A percentile compares a stretch with the other conserved stretches of the same genome.
These are phyloP conservation scores for Geranium incanum DNA, from an alignment of 441 rosid species.

Conservation along the genomic window DNA sequence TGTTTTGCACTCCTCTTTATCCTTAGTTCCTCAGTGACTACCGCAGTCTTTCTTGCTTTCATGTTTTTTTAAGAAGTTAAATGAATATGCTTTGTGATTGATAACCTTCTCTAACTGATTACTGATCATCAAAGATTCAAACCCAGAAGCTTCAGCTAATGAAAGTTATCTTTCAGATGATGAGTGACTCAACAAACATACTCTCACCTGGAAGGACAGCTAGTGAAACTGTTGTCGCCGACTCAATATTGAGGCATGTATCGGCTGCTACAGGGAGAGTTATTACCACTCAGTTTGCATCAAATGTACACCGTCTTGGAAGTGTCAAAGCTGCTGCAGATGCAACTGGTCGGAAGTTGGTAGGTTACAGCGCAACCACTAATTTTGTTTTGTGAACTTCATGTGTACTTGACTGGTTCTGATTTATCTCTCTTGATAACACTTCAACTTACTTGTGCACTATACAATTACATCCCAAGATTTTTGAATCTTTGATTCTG, in stretches of 20 bases:
- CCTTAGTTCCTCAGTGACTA: not conserved
- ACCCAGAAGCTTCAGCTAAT: not conserved
- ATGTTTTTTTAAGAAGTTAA: too few species aligned
- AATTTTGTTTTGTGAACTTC: not conserved
- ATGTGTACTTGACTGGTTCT: not conserved
- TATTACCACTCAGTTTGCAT: constrained; percentile 92
- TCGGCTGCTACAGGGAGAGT: constrained; percentile 86
- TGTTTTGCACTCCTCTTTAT: not conserved
- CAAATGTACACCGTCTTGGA: constrained; percentile 92
- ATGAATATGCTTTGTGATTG: too few species aligned
- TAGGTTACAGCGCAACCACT: constrained; percentile 22
- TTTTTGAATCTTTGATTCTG: constrained; percentile 10
- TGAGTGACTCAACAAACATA: constrained; percentile 96
- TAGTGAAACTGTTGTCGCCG: constrained; percentile 78
- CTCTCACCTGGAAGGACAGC: constrained; percentile 88
- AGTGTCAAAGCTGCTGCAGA: constrained; percentile 97
- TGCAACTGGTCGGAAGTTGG: constrained; percentile 83
- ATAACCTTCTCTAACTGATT: not conserved
- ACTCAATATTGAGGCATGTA: constrained; percentile 60
- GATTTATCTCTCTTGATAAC: not conserved
- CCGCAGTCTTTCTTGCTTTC: not conserved
- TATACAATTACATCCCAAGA: not conserved
- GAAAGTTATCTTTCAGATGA: constrained; percentile 53
- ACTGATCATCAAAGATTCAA: not conserved
- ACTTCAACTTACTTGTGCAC: not conserved